phyloP scores from a whole-genome alignment of 179 eudicot genomes.

The Spinacia oleracea region DNA sequence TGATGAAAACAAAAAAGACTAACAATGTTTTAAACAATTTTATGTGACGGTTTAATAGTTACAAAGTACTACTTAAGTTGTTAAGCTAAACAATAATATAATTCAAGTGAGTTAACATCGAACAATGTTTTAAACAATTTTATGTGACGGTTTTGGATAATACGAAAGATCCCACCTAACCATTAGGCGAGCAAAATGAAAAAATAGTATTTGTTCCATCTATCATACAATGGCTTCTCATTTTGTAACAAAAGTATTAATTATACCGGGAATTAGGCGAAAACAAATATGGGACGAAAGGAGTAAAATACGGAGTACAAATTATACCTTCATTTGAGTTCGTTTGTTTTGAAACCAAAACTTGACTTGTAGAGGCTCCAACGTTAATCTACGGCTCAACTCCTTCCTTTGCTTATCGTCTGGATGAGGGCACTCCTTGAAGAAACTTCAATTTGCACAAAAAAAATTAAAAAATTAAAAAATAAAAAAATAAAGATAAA shows the following conservation, averaged over 20 bases:
- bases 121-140: neutral
- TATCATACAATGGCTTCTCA: no score
- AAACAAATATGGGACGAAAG: neutral
- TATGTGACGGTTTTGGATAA: no score
- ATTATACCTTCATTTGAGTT: conserved; percentile 59
- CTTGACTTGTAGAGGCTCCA: conserved; percentile 61
- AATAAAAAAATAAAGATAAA: neutral
- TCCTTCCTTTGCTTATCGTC: conserved; percentile 66
- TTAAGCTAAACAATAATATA: neutral
- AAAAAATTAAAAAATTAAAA: neutral
- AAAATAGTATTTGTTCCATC: no score
- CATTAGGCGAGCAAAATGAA: no score
- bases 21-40: conserved; percentile 14
- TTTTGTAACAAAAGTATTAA: no score
- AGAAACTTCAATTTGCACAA: conserved; percentile 30
- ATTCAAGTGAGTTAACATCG: neutral
- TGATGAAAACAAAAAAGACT: neutral
- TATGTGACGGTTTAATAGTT: neutral
- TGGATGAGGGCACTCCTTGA: conserved; percentile 62
- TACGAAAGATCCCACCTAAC: no score
- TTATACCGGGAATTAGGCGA: no score
- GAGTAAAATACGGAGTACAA: neutral
- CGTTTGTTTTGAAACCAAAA: conserved; percentile 70
- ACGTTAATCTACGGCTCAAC: conserved; percentile 43
- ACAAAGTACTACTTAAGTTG: neutral